Evolutionary conservation across 2,329 filamentous ascomycete species (phyloP), one percentile per base, ranked within the genome.

Genomic region (Diaporthe citrichinensis): DNA sequence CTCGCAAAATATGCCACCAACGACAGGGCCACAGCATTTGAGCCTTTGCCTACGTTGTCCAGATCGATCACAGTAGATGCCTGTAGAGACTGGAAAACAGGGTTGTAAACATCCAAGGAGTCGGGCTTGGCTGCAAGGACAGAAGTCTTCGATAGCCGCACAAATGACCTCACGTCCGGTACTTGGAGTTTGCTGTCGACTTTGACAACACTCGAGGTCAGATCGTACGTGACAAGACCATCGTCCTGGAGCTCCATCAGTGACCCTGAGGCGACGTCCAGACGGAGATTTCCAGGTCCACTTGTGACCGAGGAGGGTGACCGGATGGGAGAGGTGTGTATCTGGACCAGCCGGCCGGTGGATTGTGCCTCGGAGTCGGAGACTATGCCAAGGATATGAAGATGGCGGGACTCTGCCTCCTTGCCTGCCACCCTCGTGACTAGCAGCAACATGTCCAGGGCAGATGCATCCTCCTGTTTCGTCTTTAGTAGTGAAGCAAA

Each of bases 81-180:
- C 78, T 92, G 90, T n/a, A 91, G 81, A 10, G 90, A 91, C 41
- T 86, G 89, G 81, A 92, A 95, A 76, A 92, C 90, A 46, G 93
- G 90, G 82, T 95, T 95, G 81, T 93, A 94, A 20, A 94, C 86
- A 57, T 86, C 88, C 55, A 94, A 88, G 0, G 88, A 86, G 14
- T 87, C 84, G 0, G 87, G 79, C 0, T 91, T 92, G n/a, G 90
- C 87, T 1, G 91, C 88, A 59, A 96, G 86, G 1, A 94, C 83
- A 6, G 93, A 91, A 10, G 93, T 91, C 74, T 89, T 90, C 10
- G 93, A 94, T 0, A 95, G 85, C 9, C 92, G 89, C 9, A 93
- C 81, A 79, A 95, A 94, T 2, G 92, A 93, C 28, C 87, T 86
- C 3, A 91, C 86, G 1, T 85, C 87, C 7, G 88, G 84, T 55